Base-by-base conservation (phyloP, 1,139 yeast genomes). In the Scheffersomyces insectosa region DNA sequence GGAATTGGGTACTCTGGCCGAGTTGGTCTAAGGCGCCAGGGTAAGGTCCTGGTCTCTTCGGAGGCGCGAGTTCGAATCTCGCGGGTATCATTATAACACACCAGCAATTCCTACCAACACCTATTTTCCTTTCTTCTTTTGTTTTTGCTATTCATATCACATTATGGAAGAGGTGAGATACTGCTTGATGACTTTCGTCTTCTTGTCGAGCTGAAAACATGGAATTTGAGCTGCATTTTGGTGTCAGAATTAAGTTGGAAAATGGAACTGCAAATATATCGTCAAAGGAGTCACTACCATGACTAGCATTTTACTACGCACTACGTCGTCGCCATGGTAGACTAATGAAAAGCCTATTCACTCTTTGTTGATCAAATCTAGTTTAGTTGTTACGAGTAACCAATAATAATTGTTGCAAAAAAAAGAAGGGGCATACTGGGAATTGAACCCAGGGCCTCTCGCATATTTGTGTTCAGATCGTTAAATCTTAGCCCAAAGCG, bases 61-160 rank as follows among this genome's bases (percentile, higher is more conserved):
- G 78, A 72, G 77, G 78, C 78, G 76, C 77, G 77, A 69, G 77
- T 72, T 72, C 77, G 75, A 72, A 72, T 70, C 77, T 68, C 77
- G 77, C 73, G 75, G 75, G 74, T 70, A 68, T 71, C 76, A 71
- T 51, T 63, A 63, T 59, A 31, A 31, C 47, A 59, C 63, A 63
- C 70, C 70, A 66, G 70, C 70, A 61, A 65, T 65, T 64, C 67
- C 68, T 61, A 53, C 50, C 46, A 48, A 48, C 20, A 50, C 52
- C 47, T 49, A 45, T 45, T 50, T 47, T 43, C 47, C 45, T 42
- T 50, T 52, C 47, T 53, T 51, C 51, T 51, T 57, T 57, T 51
- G 39, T 40, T 31, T 37, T 29, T 20, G 36, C 29, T 25, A 42
- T 29, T 5, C 33, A 12, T 20, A 7, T 7, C 8, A 6, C 9